A percentile compares a stretch with the other conserved stretches of the same genome.
These are phyloP conservation scores for Boletus edulis DNA, from an alignment of 768 basidiomycete species.

Conservation along the genomic window DNA sequence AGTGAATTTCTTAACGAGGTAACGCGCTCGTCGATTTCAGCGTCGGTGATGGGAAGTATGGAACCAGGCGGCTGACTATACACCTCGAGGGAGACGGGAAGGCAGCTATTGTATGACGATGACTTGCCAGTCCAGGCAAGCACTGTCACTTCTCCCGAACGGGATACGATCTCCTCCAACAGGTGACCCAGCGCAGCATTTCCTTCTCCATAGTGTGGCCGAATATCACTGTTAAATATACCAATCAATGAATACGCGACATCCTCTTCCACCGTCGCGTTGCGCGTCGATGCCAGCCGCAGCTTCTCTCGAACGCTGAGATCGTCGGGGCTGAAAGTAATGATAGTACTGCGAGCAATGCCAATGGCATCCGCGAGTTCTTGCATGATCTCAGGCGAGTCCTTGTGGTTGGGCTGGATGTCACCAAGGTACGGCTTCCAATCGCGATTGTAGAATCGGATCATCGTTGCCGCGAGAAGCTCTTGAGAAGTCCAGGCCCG, in stretches of 20 bases:
- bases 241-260: slow-evolving; percentile 10
- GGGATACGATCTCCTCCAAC: slow-evolving; percentile 10
- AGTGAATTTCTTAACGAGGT: background rate
- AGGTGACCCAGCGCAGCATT: slow-evolving; percentile 9
- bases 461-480: slow-evolving; percentile 7
- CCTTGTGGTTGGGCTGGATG: slow-evolving; percentile 4
- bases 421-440: slow-evolving; percentile 13
- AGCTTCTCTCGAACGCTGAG: slow-evolving; percentile 10
- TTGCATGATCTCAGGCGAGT: slow-evolving; percentile 6
- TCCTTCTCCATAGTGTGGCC: slow-evolving; percentile 8
- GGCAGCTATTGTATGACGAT: slow-evolving; percentile 13
- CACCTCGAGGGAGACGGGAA: background rate
- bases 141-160: slow-evolving; percentile 4
- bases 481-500: slow-evolving; percentile 17
- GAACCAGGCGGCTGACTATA: background rate
- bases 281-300: slow-evolving; percentile 10
- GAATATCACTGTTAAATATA: slow-evolving; percentile 8
- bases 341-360: background rate
- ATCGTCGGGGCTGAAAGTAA: background rate
- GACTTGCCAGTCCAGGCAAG: slow-evolving; percentile 12
- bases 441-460: slow-evolving; percentile 5
- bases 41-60: background rate
- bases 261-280: slow-evolving; percentile 7
- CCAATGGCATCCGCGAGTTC: slow-evolving; percentile 7
- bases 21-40: background rate